phyloP scores from a whole-genome alignment of 495 filamentous ascomycete genomes.

The Aspergillus conjunctus region DNA sequence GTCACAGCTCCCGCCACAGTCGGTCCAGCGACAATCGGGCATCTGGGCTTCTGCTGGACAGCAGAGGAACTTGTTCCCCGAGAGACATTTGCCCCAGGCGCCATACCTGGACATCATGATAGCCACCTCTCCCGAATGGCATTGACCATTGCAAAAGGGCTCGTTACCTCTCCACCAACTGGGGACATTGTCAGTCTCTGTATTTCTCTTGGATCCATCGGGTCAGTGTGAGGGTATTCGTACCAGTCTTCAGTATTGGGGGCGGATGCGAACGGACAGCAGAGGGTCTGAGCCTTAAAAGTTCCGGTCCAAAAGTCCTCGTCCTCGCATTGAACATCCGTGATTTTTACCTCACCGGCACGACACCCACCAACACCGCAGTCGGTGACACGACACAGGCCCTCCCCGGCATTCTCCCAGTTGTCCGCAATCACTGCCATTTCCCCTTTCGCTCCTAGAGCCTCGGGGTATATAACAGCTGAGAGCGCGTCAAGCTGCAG shows the following conservation, averaged over 20 bases:
- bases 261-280: slow-evolving; percentile 8
- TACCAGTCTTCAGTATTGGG: slow-evolving; percentile 4
- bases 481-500: neutral
- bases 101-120: neutral
- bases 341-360: neutral
- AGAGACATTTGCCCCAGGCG: neutral
- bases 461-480: slow-evolving; percentile 2
- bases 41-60: neutral
- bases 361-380: neutral
- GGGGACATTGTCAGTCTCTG: neutral
- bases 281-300: slow-evolving; percentile 4
- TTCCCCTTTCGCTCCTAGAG: neutral
- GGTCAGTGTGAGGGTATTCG: neutral
- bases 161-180: neutral
- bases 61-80: slow-evolving; percentile 7
- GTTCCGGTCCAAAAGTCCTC: neutral
- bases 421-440: slow-evolving; percentile 5
- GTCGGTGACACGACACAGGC: neutral
- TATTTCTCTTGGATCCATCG: neutral
- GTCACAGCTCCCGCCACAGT: neutral
- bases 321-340: neutral
- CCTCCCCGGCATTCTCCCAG: slow-evolving; percentile 3
- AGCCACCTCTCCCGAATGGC: neutral
- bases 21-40: slow-evolving; percentile 9
- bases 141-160: slow-evolving; percentile 7